These are phyloP conservation scores for Colletotrichum tofieldiae DNA, from an alignment of 2,329 filamentous ascomycete species.

Conservation along the genomic window DNA sequence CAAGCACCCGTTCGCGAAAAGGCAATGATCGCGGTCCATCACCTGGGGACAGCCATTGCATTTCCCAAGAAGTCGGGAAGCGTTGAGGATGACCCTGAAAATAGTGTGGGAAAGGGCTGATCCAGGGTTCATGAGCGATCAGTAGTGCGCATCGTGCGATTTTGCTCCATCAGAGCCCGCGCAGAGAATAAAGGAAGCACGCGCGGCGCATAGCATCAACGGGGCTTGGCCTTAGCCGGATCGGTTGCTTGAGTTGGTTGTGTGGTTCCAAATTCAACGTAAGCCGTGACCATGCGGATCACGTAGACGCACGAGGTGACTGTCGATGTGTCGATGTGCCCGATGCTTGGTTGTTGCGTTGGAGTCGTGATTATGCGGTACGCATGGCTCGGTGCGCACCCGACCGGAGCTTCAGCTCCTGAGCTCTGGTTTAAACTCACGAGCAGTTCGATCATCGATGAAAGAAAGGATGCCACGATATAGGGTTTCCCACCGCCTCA, in stretches of 20 bases:
- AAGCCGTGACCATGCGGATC: neutral
- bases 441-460: neutral
- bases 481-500: constrained; percentile 32
- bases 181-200: neutral
- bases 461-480: neutral
- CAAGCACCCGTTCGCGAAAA: neutral
- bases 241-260: neutral
- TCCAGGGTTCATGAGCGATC: constrained; percentile 13
- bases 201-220: neutral
- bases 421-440: neutral
- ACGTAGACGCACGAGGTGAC: neutral
- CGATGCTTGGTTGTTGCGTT: neutral
- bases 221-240: neutral
- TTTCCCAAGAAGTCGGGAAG: constrained; percentile 17
- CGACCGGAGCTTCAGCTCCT: constrained; percentile 40
- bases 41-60: neutral
- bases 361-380: neutral
- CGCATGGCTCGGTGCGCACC: neutral
- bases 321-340: neutral
- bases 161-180: neutral
- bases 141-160: neutral
- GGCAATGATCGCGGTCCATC: constrained; percentile 8
- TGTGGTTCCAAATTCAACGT: neutral
- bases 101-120: constrained; percentile 1
- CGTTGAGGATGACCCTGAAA: constrained; percentile 23